A percentile compares a stretch with the other conserved stretches of the same genome.
These are phyloP conservation scores for Geranium rotundifolium DNA, from an alignment of 345 rosid species.

Conservation along the genomic window DNA sequence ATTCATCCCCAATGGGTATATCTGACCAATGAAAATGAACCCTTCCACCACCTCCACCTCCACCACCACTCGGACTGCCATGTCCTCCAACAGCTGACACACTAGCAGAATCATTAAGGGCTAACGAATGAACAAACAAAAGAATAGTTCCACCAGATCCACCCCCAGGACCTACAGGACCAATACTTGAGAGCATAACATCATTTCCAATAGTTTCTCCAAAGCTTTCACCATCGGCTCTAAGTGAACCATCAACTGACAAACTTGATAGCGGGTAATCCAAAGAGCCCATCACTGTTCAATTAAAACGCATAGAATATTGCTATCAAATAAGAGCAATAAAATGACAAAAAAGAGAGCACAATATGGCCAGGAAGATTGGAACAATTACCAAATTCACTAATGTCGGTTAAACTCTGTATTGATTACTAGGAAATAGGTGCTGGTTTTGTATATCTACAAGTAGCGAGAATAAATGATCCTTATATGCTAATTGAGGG, in stretches of 20 bases:
- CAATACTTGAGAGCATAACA: conserved; percentile 27
- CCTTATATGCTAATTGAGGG: no score
- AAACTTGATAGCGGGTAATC: conserved; percentile 76
- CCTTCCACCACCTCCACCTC: conserved; percentile 96
- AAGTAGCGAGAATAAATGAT: background rate
- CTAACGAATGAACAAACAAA: conserved; percentile 46
- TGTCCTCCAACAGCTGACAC: conserved; percentile 68
- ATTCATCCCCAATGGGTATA: conserved; percentile 66
- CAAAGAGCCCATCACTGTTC: conserved; percentile 81
- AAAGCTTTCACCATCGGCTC: conserved; percentile 76
- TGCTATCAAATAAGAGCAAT: conserved; percentile 1
- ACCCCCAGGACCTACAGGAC: conserved; percentile 85
- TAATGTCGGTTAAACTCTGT: background rate
- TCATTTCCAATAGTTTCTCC: conserved; percentile 35
- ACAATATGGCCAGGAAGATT: background rate
- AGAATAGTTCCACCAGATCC: conserved; percentile 95
- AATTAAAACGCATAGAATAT: conserved; percentile 12
- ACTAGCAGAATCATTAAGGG: conserved; percentile 39
- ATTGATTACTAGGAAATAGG: background rate
- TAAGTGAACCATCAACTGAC: conserved; percentile 61
- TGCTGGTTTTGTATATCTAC: background rate
- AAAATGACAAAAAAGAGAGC: conserved; percentile 1
- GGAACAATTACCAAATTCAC: background rate
- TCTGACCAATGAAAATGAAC: conserved; percentile 86
- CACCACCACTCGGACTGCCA: conserved; percentile 71